Evolutionary conservation across 139 green algal genomes (phyloP).

Genomic region (Asterochloris sp.): DNA sequence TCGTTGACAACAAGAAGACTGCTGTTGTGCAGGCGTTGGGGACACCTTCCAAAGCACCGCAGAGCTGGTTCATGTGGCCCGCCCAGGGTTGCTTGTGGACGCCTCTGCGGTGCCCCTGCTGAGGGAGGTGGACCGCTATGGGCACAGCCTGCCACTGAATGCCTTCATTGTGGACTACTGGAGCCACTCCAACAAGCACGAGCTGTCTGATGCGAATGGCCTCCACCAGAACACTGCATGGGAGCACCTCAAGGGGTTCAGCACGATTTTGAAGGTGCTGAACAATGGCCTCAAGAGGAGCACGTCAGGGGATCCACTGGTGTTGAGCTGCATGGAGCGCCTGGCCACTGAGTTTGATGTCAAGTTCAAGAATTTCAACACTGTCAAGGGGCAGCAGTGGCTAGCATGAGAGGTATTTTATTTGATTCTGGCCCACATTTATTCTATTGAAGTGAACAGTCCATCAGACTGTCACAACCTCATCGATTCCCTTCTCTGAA

Average conservation of each 20-base stretch:
- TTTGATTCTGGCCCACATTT: neutral
- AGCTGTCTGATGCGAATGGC: slow-evolving; percentile 30
- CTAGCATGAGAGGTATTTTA: neutral
- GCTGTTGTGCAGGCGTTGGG: slow-evolving; percentile 5
- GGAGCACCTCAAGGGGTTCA: neutral
- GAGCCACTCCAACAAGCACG: slow-evolving; percentile 31
- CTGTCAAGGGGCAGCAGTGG: no score
- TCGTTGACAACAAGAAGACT: no score
- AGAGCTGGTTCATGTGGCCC: slow-evolving; percentile 32
- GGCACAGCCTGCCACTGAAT: slow-evolving; percentile 32
- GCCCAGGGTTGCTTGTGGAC: slow-evolving; percentile 24
- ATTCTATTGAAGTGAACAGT: neutral
- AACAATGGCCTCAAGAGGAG: neutral
- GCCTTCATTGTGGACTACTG: slow-evolving; percentile 48
- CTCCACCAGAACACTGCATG: neutral
- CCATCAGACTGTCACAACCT: neutral
- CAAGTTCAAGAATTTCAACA: no score
- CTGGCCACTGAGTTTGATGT: neutral
- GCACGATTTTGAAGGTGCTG: neutral
- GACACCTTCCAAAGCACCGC: slow-evolving; percentile 34
- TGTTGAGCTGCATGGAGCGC: neutral
- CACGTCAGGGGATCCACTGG: neutral
- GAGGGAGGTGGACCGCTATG: slow-evolving; percentile 11
- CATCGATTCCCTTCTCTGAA: neutral
- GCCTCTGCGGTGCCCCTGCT: slow-evolving; percentile 16